These are phyloP conservation scores for Quercus tomentella DNA, from an alignment of 331 rosid species.

Conservation along the genomic window DNA sequence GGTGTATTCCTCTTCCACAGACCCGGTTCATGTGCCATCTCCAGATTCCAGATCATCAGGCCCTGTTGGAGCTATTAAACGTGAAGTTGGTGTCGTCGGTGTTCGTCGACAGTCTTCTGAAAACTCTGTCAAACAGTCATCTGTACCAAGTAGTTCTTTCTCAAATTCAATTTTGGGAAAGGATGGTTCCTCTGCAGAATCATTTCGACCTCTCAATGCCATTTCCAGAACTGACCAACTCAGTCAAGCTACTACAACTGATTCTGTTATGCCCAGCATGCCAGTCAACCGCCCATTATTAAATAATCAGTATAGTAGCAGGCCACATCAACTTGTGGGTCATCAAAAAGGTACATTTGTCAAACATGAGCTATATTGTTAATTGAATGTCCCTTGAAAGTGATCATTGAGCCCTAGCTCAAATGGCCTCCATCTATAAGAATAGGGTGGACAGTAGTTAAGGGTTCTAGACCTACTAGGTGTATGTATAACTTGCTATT, in stretches of 20 bases:
- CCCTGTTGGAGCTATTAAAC: conserved; percentile 87
- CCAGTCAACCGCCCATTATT: conserved; percentile 45
- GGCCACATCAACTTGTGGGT: conserved; percentile 64
- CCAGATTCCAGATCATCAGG: conserved; percentile 88
- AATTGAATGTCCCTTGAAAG: background rate
- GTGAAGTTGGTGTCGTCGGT: conserved; percentile 92
- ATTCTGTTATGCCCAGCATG: conserved; percentile 48
- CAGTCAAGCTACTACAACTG: conserved; percentile 43
- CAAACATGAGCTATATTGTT: background rate
- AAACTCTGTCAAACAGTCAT: conserved; percentile 42
- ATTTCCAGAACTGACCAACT: conserved; percentile 54
- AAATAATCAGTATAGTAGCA: conserved; percentile 51
- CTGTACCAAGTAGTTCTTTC: conserved; percentile 47
- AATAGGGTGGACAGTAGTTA: no score
- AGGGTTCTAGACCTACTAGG: no score
- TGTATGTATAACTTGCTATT: no score
- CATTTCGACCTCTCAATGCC: conserved; percentile 49
- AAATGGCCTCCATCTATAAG: no score
- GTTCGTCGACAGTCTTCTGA: conserved; percentile 67
- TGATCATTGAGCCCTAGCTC: no score
- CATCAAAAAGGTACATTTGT: conserved; percentile 80
- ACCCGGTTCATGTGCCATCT: conserved; percentile 98
- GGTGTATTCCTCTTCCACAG: conserved; percentile 87
- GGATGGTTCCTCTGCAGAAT: conserved; percentile 52
- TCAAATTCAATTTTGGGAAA: conserved; percentile 48